Evolutionary conservation across 306 rosid genomes (phyloP).

Genomic region (Begonia peltatifolia): DNA sequence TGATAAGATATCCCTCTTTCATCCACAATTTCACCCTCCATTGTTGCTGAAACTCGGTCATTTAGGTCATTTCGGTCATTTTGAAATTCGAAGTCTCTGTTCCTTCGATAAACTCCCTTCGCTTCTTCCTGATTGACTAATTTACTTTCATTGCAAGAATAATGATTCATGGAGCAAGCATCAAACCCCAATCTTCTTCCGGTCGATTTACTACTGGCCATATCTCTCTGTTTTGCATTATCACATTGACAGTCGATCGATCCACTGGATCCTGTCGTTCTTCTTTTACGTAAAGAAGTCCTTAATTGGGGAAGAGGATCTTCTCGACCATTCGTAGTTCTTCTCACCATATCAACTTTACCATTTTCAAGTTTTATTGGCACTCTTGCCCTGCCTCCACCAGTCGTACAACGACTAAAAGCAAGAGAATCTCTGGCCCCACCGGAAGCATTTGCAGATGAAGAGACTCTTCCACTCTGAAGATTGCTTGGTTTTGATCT

Average conservation of each 20-base stretch:
- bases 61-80: slow-evolving; percentile 21
- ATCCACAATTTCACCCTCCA: slow-evolving; percentile 23
- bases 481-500: slow-evolving; percentile 28
- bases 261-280: slow-evolving; percentile 22
- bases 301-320: slow-evolving; percentile 30
- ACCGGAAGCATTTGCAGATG: slow-evolving; percentile 24
- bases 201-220: slow-evolving; percentile 15
- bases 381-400: slow-evolving; percentile 30
- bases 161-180: slow-evolving; percentile 14
- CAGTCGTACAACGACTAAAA: slow-evolving; percentile 44
- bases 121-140: slow-evolving; percentile 25
- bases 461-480: slow-evolving; percentile 33
- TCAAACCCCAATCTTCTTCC: slow-evolving; percentile 26
- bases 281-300: slow-evolving; percentile 45
- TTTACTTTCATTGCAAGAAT: slow-evolving; percentile 19
- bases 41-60: background rate
- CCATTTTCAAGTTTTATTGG: slow-evolving; percentile 35
- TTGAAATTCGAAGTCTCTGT: slow-evolving; percentile 41
- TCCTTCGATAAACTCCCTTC: slow-evolving; percentile 22
- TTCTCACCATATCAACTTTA: slow-evolving; percentile 42
- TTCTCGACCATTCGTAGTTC: slow-evolving; percentile 28
- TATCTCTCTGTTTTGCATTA: slow-evolving; percentile 20
- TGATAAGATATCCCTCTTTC: slow-evolving; percentile 17
- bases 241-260: slow-evolving; percentile 29
- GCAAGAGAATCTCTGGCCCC: slow-evolving; percentile 62